Evolutionary conservation across 192 early-diverging fungal genomes (phyloP), one percentile per base, ranked within the genome.

Genomic region (Coemansia sp.): DNA sequence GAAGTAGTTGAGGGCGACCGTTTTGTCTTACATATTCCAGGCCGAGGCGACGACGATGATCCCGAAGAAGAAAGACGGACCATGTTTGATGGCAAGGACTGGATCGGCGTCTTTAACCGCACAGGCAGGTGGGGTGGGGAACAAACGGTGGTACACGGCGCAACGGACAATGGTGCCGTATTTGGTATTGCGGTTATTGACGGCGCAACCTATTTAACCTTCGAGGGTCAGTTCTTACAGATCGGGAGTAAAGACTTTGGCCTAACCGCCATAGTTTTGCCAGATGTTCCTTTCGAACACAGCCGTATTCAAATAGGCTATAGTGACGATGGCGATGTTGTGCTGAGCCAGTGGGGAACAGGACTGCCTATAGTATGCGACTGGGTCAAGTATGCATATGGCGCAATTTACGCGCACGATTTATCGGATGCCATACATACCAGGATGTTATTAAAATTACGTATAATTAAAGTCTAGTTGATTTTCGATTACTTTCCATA

Each of bases 161-260:
- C 19, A 23, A 14, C 21, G 3, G 59, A 40, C 59, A 6, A 23
- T 6, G 35, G 35, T 10, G 35, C 33, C 19, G 21, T 7, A 13
- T 61, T 61, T 61, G 59, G 37, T 10, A 2, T 40, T 13, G 3
- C 35, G 1, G 59, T 61, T 8, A 38, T 40, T 40, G 59, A 39
- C 8, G 19, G 37, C 19, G 13, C 3, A 6, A 23, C 59, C 21
- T 40, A 61, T n/a, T 11, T 61, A 23, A 61, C 59, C 19, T 40
- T 39, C 5, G 59, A 61, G n/a, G 59, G 11, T 19, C 33, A 61
- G 37, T 61, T 61, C 59, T 26, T 61, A 33, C 59, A 61, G 55
- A 35, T 58, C 3, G 55, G 55, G 14, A 16, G 55, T 38, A 10
- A 6, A 7, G 35, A 61, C 7, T 26, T 0, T 39, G 59, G 59